Percentiles rank a stretch among this genome's conserved stretches.
Conservation (phyloP, 2,329 filamentous ascomycete species). For the Paraphoma chrysanthemicola region DNA sequence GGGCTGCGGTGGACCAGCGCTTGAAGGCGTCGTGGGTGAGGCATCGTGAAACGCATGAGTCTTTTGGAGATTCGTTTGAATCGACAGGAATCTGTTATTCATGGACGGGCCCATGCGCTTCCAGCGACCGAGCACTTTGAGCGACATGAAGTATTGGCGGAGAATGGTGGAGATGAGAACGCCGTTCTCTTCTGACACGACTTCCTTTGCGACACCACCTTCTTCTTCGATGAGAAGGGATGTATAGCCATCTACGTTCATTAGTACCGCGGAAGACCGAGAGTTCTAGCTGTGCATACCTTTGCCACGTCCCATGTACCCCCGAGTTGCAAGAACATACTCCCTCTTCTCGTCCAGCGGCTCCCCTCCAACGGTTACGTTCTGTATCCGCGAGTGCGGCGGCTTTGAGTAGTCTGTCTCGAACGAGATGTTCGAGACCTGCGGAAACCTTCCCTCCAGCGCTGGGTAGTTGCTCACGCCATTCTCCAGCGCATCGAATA, state of each 20-base stretch:
- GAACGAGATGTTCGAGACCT: conserved; percentile 84
- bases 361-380: conserved; percentile 65
- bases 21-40: conserved; percentile 31
- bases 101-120: conserved; percentile 70
- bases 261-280: conserved; percentile 1
- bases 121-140: conserved; percentile 84
- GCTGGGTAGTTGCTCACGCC: conserved; percentile 81
- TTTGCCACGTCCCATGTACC: conserved; percentile 89
- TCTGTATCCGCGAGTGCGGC: conserved; percentile 68
- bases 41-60: conserved; percentile 57
- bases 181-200: conserved; percentile 86
- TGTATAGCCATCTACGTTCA: conserved; percentile 70
- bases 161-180: conserved; percentile 86
- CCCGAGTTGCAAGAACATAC: conserved; percentile 79
- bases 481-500: conserved; percentile 85
- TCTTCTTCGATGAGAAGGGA: conserved; percentile 77
- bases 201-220: conserved; percentile 77
- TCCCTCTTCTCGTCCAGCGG: conserved; percentile 67
- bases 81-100: conserved; percentile 68
- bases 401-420: conserved; percentile 71
- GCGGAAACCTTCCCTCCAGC: conserved; percentile 81
- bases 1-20: conserved; percentile 10
- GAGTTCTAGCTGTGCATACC: conserved; percentile 11
- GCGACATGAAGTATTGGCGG: conserved; percentile 87
- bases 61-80: conserved; percentile 68